Base-by-base conservation (phyloP, 768 basidiomycete genomes). In the Suillus hirtellus region DNA sequence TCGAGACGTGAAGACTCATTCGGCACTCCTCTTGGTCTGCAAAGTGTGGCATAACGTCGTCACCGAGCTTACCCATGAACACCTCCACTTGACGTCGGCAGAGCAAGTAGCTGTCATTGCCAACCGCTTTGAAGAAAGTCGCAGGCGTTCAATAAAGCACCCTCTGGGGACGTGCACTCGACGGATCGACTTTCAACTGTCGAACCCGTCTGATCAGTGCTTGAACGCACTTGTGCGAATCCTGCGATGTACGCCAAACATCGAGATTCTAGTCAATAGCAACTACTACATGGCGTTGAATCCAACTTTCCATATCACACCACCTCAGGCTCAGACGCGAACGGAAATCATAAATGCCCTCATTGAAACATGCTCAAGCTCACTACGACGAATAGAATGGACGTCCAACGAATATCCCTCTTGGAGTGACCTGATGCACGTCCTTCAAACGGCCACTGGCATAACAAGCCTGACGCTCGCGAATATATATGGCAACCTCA, bases 361-460 rank as follows among this genome's bases (percentile, higher is more conserved):
- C 27, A 67, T 76, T 11, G 55, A 61, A 1, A 69, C 75, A 11
- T 78, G 76, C 35, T 68, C 73, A 3, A 64, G 66, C 35, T 76
- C 77, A n/a, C 71, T 83, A 14, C 76, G 74, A 50, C 75, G 82
- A 34, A 58, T 82, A 1, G 82, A 82, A 64, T 83, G 82, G 81
- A 77, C 72, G 9, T 75, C 78, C 24, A 78, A 79, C 10, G 82
- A 83, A 65, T 71, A 77, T 38, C 82, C 81, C 0, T 72, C 74
- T 0, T 81, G 78, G 69, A 61, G 68, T 24, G 80, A 82, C 65
- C 62, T 83, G 21, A 73, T 77, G 49, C 60, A 68, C 44, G 64
- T 83, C n/a, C 74, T 78, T 62, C 75, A 69, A 34, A 60, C 66
- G 43, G 66, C 78, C 21, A 73, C 69, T 1, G 69, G 74, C 53